Evolutionary conservation across 345 rosid species (phyloP), one percentile per base, ranked within the genome.

Genomic region (Carallia pectinifolia): DNA sequence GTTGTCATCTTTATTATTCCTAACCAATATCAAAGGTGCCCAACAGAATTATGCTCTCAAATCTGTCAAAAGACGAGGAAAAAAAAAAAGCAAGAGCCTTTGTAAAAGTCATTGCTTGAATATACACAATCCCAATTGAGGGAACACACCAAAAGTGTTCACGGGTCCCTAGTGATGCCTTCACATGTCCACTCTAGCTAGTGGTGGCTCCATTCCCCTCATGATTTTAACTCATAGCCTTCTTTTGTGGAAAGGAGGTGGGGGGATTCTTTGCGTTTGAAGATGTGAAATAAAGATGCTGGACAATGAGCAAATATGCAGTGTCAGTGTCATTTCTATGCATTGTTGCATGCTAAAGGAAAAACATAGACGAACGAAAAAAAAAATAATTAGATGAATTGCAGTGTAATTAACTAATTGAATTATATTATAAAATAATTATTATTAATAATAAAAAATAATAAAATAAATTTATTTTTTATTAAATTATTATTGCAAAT

Each of bases 81-180:
- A 23, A 23, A 23, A 23, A 54, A 19, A 62, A 62, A 77, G 29
- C 67, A 83, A 78, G 82, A 83, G 82, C 19, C 39, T 30, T 80
- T 77, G 85, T 66, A 79, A 85, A 82, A 84, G 89, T 73, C 74
- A 75, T 71, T 40, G 76, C 75, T 71, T 80, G 86, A 84, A 81
- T 79, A 77, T 82, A 78, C 76, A 73, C 10, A 39, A 39, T 30
- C 23, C 59, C 8, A 7, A 19, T 30, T 83, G 78, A 71, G 76
- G 77, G 55, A 23, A 23, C 61, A 72, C 77, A 52, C 38, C 70
- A 66, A 68, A 73, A 66, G 55, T 29, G 63, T 74, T 71, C 75
- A 58, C 40, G 67, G 64, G 13, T 31, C 13, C 18, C 4, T 8
- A 52, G 48, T 71, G 71, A 34, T 37, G 40, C 66, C 36, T 23